phyloP scores from a whole-genome alignment of 306 rosid genomes.

The Cyclanthera cordifolia region DNA sequence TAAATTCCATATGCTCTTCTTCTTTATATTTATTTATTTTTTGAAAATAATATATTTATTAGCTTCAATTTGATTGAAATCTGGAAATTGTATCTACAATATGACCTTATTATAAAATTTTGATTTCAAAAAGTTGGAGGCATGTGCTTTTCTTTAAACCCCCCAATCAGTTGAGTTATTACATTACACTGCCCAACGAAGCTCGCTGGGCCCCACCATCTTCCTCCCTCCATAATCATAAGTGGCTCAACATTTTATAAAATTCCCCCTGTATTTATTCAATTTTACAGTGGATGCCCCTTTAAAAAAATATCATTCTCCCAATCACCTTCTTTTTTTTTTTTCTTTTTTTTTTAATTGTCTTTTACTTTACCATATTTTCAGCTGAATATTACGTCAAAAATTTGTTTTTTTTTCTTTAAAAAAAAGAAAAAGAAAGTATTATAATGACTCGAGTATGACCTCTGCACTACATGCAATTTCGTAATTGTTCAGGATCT shows the following conservation, averaged over 20 bases:
- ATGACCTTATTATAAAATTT: too few species aligned
- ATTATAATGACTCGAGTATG: too few species aligned
- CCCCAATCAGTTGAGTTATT: not conserved
- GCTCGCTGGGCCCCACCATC: not conserved
- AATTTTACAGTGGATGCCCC: not conserved
- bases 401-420: not conserved
- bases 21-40: too few species aligned
- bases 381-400: constrained; percentile 7
- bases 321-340: not conserved
- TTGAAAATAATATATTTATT: too few species aligned
- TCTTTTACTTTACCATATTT: not conserved
- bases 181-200: not conserved
- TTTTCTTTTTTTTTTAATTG: not conserved
- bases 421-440: too few species aligned
- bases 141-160: constrained; percentile 7
- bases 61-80: too few species aligned
- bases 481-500: not conserved
- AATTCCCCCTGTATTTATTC: not conserved
- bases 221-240: not conserved
- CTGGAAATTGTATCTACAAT: too few species aligned
- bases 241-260: constrained; percentile 1
- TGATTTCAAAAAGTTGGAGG: not conserved
- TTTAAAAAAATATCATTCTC: not conserved
- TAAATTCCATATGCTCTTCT: too few species aligned
- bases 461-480: constrained; percentile 8